Percentiles rank a stretch among this genome's conserved stretches.
phyloP scores from a whole-genome alignment of 2,329 filamentous ascomycete genomes.

The Coniochaeta sp. region DNA sequence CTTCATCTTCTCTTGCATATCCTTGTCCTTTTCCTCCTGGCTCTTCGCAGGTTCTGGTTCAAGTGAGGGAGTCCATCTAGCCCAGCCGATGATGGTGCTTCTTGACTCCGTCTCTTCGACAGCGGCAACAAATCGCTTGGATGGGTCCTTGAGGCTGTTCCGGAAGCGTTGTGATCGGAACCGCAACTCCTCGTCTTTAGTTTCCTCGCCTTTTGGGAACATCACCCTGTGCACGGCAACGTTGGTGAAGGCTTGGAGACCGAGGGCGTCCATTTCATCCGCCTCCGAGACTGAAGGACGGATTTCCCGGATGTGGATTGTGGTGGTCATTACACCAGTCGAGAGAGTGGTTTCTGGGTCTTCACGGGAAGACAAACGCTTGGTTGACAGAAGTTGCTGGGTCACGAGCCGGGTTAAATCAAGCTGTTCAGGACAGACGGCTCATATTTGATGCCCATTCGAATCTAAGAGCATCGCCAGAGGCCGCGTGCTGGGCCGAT shows the following conservation, averaged over 20 bases:
- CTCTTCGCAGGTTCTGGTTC: not conserved
- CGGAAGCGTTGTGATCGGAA: not conserved
- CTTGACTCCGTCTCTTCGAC: not conserved
- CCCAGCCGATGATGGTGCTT: not conserved
- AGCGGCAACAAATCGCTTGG: not conserved
- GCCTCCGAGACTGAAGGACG: not conserved
- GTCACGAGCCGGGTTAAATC: no score
- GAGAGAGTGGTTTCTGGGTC: not conserved
- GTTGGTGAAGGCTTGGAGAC: not conserved
- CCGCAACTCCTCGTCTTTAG: not conserved
- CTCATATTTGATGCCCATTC: no score
- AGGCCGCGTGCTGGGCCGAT: no score
- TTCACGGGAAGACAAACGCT: not conserved
- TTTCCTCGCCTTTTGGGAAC: not conserved
- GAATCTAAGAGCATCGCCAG: no score
- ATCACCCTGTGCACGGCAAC: not conserved
- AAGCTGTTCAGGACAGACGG: no score
- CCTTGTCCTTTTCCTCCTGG: not conserved
- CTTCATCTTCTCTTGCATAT: not conserved
- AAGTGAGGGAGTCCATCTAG: not conserved
- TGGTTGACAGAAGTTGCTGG: no score
- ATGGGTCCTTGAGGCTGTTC: not conserved
- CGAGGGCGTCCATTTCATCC: not conserved
- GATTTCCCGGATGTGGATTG: not conserved
- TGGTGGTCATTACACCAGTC: not conserved